Conservation (phyloP, 2,329 filamentous ascomycete genomes). For the Zasmidium citrigriseum region DNA sequence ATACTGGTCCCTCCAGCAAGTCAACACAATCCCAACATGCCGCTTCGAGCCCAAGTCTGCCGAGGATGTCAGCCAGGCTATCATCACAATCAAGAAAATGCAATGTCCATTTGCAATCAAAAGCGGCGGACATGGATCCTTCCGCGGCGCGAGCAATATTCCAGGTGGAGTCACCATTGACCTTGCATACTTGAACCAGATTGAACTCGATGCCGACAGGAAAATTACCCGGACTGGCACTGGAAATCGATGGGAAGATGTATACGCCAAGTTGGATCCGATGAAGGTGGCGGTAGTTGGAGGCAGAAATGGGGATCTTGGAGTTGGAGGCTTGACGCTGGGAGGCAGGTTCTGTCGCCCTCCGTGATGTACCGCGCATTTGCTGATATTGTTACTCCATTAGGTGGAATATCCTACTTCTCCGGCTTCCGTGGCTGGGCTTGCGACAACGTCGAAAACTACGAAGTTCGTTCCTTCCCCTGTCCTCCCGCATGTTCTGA, state of each 20-base stretch:
- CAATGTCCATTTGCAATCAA: constrained; percentile 28
- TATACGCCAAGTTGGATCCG: constrained; percentile 17
- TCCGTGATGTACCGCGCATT: no score
- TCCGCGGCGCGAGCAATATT: constrained; percentile 24
- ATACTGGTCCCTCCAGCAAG: constrained; percentile 11
- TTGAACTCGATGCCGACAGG: not conserved
- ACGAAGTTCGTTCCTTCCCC: no score
- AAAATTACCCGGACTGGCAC: constrained; percentile 13
- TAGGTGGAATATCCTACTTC: constrained; percentile 27
- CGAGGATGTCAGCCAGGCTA: not conserved
- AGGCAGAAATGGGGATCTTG: constrained; percentile 25
- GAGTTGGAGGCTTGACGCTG: constrained; percentile 30
- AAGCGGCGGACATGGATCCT: constrained; percentile 28
- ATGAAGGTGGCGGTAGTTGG: constrained; percentile 19
- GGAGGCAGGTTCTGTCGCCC: constrained; percentile 25
- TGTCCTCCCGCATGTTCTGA: no score
- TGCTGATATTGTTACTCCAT: no score
- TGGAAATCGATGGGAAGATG: constrained; percentile 22
- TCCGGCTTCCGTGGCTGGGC: constrained; percentile 30
- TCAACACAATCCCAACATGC: not conserved
- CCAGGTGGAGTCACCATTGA: constrained; percentile 12
- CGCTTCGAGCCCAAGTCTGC: constrained; percentile 4
- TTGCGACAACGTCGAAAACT: constrained; percentile 33
- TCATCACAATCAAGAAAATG: not conserved
- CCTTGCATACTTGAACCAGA: not conserved